Evolutionary conservation across 768 basidiomycete species (phyloP).

Genomic region (Amanita exitialis): DNA sequence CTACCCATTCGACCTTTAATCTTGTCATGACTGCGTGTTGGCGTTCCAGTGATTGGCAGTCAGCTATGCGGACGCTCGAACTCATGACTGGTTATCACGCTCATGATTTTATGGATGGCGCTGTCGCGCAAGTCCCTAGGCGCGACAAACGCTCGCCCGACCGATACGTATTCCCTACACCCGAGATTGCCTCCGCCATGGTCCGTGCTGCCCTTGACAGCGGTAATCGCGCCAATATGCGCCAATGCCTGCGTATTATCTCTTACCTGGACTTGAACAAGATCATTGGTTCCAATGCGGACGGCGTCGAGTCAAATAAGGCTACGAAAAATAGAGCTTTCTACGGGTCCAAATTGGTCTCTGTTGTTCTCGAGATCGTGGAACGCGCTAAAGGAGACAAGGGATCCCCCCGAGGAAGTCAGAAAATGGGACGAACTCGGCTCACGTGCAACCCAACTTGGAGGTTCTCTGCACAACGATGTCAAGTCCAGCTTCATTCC

Average conservation of each 20-base stretch:
- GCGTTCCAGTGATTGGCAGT: slow-evolving; percentile 53
- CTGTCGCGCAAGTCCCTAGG: slow-evolving; percentile 24
- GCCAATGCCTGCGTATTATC: slow-evolving; percentile 53
- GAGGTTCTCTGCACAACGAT: not conserved
- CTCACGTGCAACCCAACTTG: not conserved
- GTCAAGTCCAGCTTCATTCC: not conserved
- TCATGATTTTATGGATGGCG: slow-evolving; percentile 43
- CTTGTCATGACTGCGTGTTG: slow-evolving; percentile 57
- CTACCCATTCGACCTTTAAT: slow-evolving; percentile 43
- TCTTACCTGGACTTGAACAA: slow-evolving; percentile 31
- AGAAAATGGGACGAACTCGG: slow-evolving; percentile 1
- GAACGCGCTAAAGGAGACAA: slow-evolving; percentile 6
- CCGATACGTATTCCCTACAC: slow-evolving; percentile 34
- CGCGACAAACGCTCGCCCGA: slow-evolving; percentile 32
- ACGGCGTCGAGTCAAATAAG: slow-evolving; percentile 17
- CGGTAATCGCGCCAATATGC: slow-evolving; percentile 28
- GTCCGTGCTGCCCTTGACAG: slow-evolving; percentile 48
- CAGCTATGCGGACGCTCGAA: slow-evolving; percentile 47
- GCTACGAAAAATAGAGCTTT: slow-evolving; percentile 26
- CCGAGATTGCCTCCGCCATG: slow-evolving; percentile 46
- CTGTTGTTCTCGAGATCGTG: slow-evolving; percentile 31
- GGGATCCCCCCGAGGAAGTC: not conserved
- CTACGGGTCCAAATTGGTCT: slow-evolving; percentile 38
- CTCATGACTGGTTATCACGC: slow-evolving; percentile 62
- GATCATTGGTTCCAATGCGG: slow-evolving; percentile 19